Conservation (phyloP, 116 monocot genomes). For the Trichopus zeylanicus region DNA sequence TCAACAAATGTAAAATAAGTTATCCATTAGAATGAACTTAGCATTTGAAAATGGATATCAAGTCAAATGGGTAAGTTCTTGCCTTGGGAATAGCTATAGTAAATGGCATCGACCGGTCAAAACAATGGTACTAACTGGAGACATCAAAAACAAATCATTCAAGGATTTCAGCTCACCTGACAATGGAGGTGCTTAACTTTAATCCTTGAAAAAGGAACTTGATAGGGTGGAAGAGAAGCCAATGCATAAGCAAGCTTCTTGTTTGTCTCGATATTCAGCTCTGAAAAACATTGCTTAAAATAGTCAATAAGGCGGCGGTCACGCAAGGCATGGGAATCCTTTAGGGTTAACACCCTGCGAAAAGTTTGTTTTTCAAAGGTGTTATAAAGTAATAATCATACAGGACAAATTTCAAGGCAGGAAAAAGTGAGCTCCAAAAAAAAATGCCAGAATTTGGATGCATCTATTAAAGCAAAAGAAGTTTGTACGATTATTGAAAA, state of each 20-base stretch:
- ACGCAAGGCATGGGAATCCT: conserved; percentile 48
- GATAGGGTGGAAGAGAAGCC: conserved; percentile 83
- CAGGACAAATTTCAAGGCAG: too few species aligned
- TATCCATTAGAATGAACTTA: neutral
- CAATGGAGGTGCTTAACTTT: conserved; percentile 77
- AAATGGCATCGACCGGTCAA: too few species aligned
- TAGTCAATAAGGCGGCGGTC: conserved; percentile 57
- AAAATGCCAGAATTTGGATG: too few species aligned
- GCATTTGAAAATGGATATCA: too few species aligned
- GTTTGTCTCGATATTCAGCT: conserved; percentile 38
- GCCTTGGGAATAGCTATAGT: too few species aligned
- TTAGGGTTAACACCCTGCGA: conserved; percentile 51
- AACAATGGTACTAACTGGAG: too few species aligned
- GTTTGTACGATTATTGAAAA: too few species aligned
- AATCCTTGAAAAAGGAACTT: conserved; percentile 62
- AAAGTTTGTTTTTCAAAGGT: neutral
- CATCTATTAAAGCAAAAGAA: too few species aligned
- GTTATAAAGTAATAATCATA: neutral
- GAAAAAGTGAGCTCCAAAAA: too few species aligned
- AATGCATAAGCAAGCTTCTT: conserved; percentile 77
- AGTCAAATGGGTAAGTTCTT: too few species aligned
- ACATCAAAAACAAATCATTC: conserved; percentile 2
- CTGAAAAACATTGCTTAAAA: conserved; percentile 66
- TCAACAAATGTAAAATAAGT: neutral
- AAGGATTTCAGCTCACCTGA: conserved; percentile 31